These are phyloP conservation scores for Neurospora sp. DNA, from an alignment of 495 filamentous ascomycete species.

Conservation along the genomic window DNA sequence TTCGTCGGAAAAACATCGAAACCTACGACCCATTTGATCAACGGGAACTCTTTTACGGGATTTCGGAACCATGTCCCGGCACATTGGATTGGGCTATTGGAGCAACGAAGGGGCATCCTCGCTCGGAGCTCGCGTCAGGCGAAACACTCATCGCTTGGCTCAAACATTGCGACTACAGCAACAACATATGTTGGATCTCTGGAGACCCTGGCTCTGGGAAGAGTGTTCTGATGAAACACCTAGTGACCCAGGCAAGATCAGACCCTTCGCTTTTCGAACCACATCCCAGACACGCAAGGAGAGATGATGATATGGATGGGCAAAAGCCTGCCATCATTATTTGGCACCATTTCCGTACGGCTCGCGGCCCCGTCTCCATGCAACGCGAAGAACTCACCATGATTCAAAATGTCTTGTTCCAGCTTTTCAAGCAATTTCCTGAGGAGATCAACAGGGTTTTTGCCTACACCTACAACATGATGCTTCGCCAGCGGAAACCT, in stretches of 20 bases:
- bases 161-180: background rate
- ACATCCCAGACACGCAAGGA: background rate
- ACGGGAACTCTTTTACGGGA: background rate
- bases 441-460: too few species aligned
- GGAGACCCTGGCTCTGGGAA: background rate
- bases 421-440: too few species aligned
- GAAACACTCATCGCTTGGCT: background rate
- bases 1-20: background rate
- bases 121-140: background rate
- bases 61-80: background rate
- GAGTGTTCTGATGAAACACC: background rate
- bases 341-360: too few species aligned
- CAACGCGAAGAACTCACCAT: too few species aligned
- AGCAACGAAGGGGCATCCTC: background rate
- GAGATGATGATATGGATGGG: too few species aligned
- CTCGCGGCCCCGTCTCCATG: too few species aligned
- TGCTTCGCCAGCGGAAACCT: too few species aligned
- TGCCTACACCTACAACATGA: too few species aligned
- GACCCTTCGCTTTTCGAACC: background rate
- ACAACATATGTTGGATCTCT: background rate
- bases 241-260: background rate
- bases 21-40: background rate
- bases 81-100: background rate
- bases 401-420: too few species aligned
- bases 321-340: too few species aligned